phyloP scores from a whole-genome alignment of 2,329 filamentous ascomycete genomes.

The Huntiella moniliformis region DNA sequence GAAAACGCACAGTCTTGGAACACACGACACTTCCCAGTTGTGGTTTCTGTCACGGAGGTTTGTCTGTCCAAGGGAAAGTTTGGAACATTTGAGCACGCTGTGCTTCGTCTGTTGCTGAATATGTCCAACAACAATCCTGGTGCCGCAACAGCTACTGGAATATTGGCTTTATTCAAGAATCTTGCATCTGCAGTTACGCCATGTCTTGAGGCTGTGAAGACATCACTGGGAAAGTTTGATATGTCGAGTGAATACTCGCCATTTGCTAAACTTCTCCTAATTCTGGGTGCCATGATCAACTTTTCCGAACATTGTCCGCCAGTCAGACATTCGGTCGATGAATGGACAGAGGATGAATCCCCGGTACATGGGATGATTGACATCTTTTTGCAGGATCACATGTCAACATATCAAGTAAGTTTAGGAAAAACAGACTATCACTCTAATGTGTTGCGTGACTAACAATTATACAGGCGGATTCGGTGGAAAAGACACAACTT shows the following conservation, averaged over 20 bases:
- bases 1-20: constrained; percentile 27
- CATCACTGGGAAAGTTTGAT: constrained; percentile 28
- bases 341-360: constrained; percentile 18
- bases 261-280: constrained; percentile 56
- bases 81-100: constrained; percentile 25
- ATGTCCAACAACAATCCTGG: constrained; percentile 62
- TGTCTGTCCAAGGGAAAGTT: constrained; percentile 21
- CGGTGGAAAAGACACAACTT: constrained; percentile 53
- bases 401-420: constrained; percentile 49
- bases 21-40: constrained; percentile 28
- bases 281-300: constrained; percentile 72
- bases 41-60: constrained; percentile 29
- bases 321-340: constrained; percentile 28
- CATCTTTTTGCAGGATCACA: constrained; percentile 49
- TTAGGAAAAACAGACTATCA: neutral
- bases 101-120: constrained; percentile 61
- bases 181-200: constrained; percentile 32
- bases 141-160: constrained; percentile 50
- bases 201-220: constrained; percentile 29
- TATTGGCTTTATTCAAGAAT: constrained; percentile 32
- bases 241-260: constrained; percentile 25
- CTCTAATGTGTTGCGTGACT: constrained; percentile 7
- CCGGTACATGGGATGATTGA: constrained; percentile 41
- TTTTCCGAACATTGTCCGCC: constrained; percentile 58
- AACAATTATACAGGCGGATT: constrained; percentile 35